Percentiles rank a stretch among this genome's conserved stretches.
phyloP scores from a whole-genome alignment of 2,329 filamentous ascomycete species.

The Calonectria hongkongensis region DNA sequence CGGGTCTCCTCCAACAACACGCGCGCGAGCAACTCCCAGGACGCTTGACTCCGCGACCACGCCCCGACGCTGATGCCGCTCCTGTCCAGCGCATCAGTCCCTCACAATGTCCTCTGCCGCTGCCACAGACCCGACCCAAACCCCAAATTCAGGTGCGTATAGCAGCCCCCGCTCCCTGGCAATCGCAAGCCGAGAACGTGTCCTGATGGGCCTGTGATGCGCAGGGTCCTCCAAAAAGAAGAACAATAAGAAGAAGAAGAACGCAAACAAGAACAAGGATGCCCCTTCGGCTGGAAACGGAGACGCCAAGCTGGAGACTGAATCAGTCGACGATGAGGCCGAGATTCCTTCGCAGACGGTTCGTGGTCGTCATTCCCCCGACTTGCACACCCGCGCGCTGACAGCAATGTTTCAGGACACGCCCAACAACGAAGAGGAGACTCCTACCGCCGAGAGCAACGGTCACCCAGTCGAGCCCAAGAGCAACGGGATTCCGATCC shows the following conservation, averaged over 20 bases:
- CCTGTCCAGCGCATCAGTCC: conserved; percentile 44
- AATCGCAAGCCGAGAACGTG: conserved; percentile 55
- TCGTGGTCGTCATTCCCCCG: conserved; percentile 35
- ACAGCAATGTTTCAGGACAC: conserved; percentile 56
- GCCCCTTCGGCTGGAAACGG: conserved; percentile 59
- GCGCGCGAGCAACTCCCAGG: conserved; percentile 43
- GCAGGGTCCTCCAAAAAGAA: conserved; percentile 71
- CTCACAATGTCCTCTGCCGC: conserved; percentile 64
- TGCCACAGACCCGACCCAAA: conserved; percentile 59
- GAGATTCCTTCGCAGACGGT: conserved; percentile 62
- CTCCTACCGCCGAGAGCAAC: conserved; percentile 57
- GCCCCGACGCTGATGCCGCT: conserved; percentile 52
- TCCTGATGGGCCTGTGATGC: conserved; percentile 54
- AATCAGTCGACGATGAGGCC: conserved; percentile 67
- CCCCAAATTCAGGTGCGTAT: conserved; percentile 61
- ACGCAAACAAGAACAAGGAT: conserved; percentile 68
- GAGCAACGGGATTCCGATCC: conserved; percentile 61
- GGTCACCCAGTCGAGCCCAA: conserved; percentile 62
- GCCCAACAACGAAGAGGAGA: conserved; percentile 49
- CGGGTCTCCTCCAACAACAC: conserved; percentile 43
- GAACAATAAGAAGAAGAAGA: conserved; percentile 77
- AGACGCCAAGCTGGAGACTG: conserved; percentile 58
- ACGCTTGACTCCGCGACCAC: conserved; percentile 40
- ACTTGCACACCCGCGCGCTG: conserved; percentile 45
- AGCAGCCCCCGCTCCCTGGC: conserved; percentile 49